A percentile compares a stretch with the other conserved stretches of the same genome.
These are phyloP conservation scores for Neofusicoccum parvum DNA, from an alignment of 2,329 filamentous ascomycete species.

Conservation along the genomic window DNA sequence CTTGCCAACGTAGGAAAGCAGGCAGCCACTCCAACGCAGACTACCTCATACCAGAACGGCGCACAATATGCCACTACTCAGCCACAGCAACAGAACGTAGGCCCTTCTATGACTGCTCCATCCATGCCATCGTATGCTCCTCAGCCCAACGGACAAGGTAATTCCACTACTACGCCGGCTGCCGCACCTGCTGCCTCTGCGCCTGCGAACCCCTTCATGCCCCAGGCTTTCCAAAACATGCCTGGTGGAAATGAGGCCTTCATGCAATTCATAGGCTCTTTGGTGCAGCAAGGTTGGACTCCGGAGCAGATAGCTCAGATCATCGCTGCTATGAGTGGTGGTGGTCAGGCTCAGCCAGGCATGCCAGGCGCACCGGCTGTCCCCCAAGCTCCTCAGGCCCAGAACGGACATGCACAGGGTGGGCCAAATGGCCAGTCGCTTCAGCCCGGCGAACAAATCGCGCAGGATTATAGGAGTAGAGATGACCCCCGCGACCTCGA, in stretches of 20 bases:
- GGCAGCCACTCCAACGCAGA: constrained; percentile 21
- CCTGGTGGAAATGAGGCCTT: constrained; percentile 20
- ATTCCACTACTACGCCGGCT: constrained; percentile 24
- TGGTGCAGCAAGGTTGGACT: constrained; percentile 18
- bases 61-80: constrained; percentile 17
- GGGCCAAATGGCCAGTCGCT: constrained; percentile 1
- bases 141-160: constrained; percentile 18
- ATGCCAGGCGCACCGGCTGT: background rate
- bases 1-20: constrained; percentile 36
- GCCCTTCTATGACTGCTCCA: constrained; percentile 18
- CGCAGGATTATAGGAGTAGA: constrained; percentile 19
- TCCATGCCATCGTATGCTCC: constrained; percentile 20
- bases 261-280: constrained; percentile 21
- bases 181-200: constrained; percentile 23
- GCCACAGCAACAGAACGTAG: constrained; percentile 23
- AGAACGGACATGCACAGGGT: constrained; percentile 6
- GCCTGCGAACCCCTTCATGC: constrained; percentile 25
- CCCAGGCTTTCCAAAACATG: constrained; percentile 38
- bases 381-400: constrained; percentile 7
- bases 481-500: constrained; percentile 15
- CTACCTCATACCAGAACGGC: constrained; percentile 1
- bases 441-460: background rate
- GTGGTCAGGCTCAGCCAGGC: background rate
- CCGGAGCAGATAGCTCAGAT: constrained; percentile 21
- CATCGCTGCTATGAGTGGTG: constrained; percentile 13